Percentiles rank a stretch among this genome's conserved stretches.
phyloP scores from a whole-genome alignment of 163 green algal species.

The Picocystis sp. region DNA sequence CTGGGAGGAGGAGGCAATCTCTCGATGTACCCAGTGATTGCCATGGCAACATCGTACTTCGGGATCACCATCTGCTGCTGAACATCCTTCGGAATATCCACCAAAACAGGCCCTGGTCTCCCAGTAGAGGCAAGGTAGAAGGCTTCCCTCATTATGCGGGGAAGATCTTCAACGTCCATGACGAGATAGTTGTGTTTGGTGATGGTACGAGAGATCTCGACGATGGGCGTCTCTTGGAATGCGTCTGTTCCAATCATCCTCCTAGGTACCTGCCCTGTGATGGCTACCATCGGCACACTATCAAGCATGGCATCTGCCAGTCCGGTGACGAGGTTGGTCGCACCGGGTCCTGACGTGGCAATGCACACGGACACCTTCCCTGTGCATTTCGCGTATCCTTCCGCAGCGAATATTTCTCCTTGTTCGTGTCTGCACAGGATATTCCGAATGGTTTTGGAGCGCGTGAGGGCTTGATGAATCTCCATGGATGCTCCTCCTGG shows the following conservation, averaged over 20 bases:
- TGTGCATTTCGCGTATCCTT: constrained; percentile 93
- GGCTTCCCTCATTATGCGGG: constrained; percentile 86
- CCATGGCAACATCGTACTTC: constrained; percentile 69
- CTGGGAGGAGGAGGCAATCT: constrained; percentile 42
- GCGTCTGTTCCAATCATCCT: constrained; percentile 89
- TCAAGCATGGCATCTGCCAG: constrained; percentile 97
- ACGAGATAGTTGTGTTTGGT: constrained; percentile 99
- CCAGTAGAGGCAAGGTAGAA: constrained; percentile 84
- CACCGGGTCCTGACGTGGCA: constrained; percentile 89
- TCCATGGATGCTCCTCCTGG: constrained; percentile 95
- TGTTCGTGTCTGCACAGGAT: constrained; percentile 96
- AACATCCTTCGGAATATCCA: constrained; percentile 95
- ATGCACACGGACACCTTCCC: constrained; percentile 95
- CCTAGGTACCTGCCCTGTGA: constrained; percentile 83
- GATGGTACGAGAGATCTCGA: constrained; percentile 95
- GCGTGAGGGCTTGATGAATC: constrained; percentile 96
- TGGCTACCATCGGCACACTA: constrained; percentile 86
- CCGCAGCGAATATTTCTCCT: constrained; percentile 97
- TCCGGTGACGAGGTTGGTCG: constrained; percentile 97
- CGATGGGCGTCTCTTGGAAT: constrained; percentile 98
- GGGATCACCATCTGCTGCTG: constrained; percentile 89
- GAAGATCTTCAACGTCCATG: constrained; percentile 91
- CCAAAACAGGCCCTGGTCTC: constrained; percentile 77
- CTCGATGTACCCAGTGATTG: constrained; percentile 66
- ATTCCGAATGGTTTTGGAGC: constrained; percentile 67